Evolutionary conservation across 2,329 filamentous ascomycete genomes (phyloP).

Genomic region (Cryphonectria japonica): DNA sequence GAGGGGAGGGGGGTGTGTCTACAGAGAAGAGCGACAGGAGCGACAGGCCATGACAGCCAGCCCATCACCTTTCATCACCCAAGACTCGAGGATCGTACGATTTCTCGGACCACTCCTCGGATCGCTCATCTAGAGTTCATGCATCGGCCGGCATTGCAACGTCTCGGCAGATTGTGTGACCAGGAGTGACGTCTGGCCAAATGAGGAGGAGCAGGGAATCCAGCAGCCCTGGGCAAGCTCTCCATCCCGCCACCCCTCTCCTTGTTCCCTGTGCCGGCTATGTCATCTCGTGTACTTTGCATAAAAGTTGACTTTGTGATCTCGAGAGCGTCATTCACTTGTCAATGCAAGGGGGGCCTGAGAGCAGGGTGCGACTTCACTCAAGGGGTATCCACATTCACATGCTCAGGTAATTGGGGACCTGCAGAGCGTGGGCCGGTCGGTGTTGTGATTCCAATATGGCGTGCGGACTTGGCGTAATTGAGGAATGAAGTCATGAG

Average conservation of each 20-base stretch:
- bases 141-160: not conserved
- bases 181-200: not conserved
- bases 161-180: not conserved
- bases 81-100: not conserved
- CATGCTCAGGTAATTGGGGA: not conserved
- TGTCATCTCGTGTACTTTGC: not conserved
- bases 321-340: not conserved
- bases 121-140: not conserved
- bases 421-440: not conserved
- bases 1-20: too few species aligned
- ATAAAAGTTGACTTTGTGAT: not conserved
- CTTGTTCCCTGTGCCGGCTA: not conserved
- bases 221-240: not conserved
- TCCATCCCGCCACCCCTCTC: not conserved
- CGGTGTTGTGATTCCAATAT: not conserved
- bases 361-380: not conserved
- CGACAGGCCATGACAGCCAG: not conserved
- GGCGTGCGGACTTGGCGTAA: not conserved
- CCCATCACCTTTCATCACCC: not conserved
- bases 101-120: constrained; percentile 9
- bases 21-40: not conserved
- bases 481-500: not conserved
- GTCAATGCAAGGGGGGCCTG: not conserved
- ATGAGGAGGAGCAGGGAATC: not conserved
- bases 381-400: not conserved